Evolutionary conservation across 2,329 filamentous ascomycete species (phyloP), one percentile per base, ranked within the genome.

Genomic region (Rhinocladiella similis): DNA sequence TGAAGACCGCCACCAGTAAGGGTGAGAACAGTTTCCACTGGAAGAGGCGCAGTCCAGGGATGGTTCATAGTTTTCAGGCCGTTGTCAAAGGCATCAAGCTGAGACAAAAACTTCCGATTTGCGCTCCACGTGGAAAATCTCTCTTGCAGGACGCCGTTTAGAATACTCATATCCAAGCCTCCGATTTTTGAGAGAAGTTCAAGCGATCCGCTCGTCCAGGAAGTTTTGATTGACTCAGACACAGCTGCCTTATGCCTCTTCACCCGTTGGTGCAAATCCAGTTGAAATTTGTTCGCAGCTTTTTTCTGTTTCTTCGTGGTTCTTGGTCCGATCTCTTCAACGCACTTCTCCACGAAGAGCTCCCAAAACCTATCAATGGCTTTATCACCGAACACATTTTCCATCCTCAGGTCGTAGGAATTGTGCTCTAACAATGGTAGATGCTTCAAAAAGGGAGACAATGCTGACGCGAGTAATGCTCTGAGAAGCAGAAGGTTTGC

Each of bases 331-430:
- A 16, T 13, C 18, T 13, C n/a, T 4, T 50, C 25, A n/a, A 27
- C 19, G 9, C 47, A 60, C 20, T n/a, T 36, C 22, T 47, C 47
- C 19, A 42, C 20, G 18, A 50, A 60, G 14, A 39, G 36, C 20
- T 19, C 41, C n/a, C 56, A 10, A 25, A 56, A 36, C 4, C 14
- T 20, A 20, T 19, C 16, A 25, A 59, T 52, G 10, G 47, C 53
- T 1, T 38, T 10, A 7, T 42, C 25, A 47, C 53, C 38, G 5
- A 56, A 5, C 18, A 4, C 16, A 16, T 48, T 14, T 5, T 53
- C 57, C 14, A 43, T 12, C 7, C 50, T 33, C 35, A 60, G 16
- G 35, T 62, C 35, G 29, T 62, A 62, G 4, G 39, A 47, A 27
- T 57, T 36, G 22, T 51, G 27, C 10, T 42, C 19, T 7, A 47